A percentile compares a stretch with the other conserved stretches of the same genome.
Evolutionary conservation across 192 early-diverging fungal genomes (phyloP).

Genomic region (Lunasporangiospora selenospora): DNA sequence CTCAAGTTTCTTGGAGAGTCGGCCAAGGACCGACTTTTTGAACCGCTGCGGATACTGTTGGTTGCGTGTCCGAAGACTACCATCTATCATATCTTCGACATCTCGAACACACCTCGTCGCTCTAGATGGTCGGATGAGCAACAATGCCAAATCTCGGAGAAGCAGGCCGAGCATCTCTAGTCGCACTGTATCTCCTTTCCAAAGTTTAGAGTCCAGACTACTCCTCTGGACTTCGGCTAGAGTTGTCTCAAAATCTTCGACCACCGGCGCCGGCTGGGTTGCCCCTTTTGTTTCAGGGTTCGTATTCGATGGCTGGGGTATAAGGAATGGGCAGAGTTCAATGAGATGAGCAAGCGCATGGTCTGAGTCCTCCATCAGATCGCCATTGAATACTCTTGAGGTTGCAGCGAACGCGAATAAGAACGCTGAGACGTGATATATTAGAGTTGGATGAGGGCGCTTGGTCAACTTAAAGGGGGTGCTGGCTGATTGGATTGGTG

Average conservation of each 20-base stretch:
- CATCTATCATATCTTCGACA: constrained; percentile 6
- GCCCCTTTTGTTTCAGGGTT: not conserved
- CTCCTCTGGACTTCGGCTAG: constrained; percentile 22
- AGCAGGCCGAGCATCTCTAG: constrained; percentile 32
- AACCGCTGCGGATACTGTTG: not conserved
- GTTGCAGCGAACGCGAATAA: constrained; percentile 32
- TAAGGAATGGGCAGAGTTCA: constrained; percentile 35
- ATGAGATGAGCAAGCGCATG: constrained; percentile 18
- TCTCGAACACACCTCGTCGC: constrained; percentile 16
- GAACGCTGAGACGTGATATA: constrained; percentile 26
- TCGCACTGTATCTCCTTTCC: constrained; percentile 40
- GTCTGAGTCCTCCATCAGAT: constrained; percentile 26
- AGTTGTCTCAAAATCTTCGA: constrained; percentile 41
- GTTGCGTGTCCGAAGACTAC: not conserved
- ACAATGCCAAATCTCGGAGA: constrained; percentile 21
- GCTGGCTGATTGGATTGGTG: too few relatives aligned
- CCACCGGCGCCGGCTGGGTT: constrained; percentile 2
- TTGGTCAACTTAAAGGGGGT: too few relatives aligned
- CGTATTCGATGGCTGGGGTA: not conserved
- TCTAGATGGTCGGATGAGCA: constrained; percentile 22
- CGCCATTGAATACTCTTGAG: constrained; percentile 24
- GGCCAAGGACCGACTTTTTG: constrained; percentile 14
- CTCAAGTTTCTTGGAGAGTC: constrained; percentile 38
- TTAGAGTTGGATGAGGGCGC: constrained; percentile 30
- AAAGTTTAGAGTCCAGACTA: constrained; percentile 29